Evolutionary conservation across 192 early-diverging fungal genomes (phyloP), one percentile per base, ranked within the genome.

Genomic region (Funneliformis geosporum): DNA sequence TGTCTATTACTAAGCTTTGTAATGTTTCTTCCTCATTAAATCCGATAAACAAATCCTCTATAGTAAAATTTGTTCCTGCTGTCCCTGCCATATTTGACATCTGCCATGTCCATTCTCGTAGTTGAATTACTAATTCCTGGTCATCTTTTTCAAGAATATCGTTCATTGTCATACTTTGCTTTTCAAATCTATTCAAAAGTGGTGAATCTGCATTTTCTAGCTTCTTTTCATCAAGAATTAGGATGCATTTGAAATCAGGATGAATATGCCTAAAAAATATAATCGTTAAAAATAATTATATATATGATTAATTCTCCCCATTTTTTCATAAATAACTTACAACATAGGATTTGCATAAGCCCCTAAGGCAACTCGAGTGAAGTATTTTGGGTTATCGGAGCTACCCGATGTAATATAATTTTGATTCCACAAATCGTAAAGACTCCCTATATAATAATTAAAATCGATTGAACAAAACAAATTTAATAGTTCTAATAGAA

Each of bases 391-490:
- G 39, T 80, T 33, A 9, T 75, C 79, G 18, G 18, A 8, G 27
- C 59, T 73, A 14, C 79, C 79, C 6, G 40, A 14, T 11, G 43
- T 33, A 27, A 80, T 80, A 23, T 80, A 80, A 73, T 80, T 80
- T 33, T 80, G 79, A 74, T 80, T 80, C 79, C 79, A 80, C 42
- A 80, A 60, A 60, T 80, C 79, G 59, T 80, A 80, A 14, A 80
- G 46, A 28, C 71, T 75, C 5, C 79, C 79, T 68, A 39, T 68
- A 42, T 27, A 8, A 27, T 39, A 33, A 16, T 21, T 8, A 16
- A 40, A 68, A 6, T 21, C 3, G 39, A 43, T 39, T 67, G 10
- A 5, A 38, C 4, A 38, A 38, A 40, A 39, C 18, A 67, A 67
- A 27, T 1, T 10, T 8, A 28, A 12, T 2, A 68, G 6, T 0